Evolutionary conservation across 352 stramenopile species (phyloP).

Genomic region (Pythium oligandrum): DNA sequence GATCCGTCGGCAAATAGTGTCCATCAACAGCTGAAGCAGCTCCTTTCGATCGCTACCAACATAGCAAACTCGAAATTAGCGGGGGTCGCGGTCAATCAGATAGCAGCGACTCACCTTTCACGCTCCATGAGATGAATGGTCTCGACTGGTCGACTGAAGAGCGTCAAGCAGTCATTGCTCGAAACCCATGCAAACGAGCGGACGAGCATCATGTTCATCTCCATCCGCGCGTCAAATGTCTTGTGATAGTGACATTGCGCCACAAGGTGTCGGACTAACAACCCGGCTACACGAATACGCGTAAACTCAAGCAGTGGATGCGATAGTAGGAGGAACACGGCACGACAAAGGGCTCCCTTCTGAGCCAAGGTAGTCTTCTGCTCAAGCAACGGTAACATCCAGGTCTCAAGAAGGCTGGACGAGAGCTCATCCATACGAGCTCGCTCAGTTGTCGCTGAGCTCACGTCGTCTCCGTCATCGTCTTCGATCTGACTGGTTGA

Average conservation of each 20-base stretch:
- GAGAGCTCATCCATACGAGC: slow-evolving; percentile 59
- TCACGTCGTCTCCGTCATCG: slow-evolving; percentile 40
- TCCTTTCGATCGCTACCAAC: slow-evolving; percentile 19
- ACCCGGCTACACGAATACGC: slow-evolving; percentile 34
- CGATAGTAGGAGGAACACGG: slow-evolving; percentile 58
- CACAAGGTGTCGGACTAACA: slow-evolving; percentile 50
- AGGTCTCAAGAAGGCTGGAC: slow-evolving; percentile 42
- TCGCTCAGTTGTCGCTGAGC: slow-evolving; percentile 31
- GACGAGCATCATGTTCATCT: slow-evolving; percentile 57
- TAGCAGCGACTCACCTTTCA: slow-evolving; percentile 34
- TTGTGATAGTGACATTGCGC: slow-evolving; percentile 61
- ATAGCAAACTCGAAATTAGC: neutral
- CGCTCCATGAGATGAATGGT: slow-evolving; percentile 59
- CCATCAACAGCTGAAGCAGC: slow-evolving; percentile 21
- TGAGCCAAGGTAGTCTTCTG: slow-evolving; percentile 49
- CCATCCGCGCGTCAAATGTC: slow-evolving; percentile 36
- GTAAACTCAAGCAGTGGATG: slow-evolving; percentile 57
- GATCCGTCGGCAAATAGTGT: slow-evolving; percentile 13
- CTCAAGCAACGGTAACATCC: slow-evolving; percentile 46
- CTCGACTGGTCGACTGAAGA: slow-evolving; percentile 53
- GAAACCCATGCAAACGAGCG: slow-evolving; percentile 53
- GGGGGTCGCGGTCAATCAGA: neutral
- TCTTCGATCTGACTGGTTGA: slow-evolving; percentile 16
- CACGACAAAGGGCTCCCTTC: slow-evolving; percentile 42
- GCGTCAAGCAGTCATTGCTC: slow-evolving; percentile 30